phyloP scores from a whole-genome alignment of 108 stramenopile genomes.

The Skeletonema grethae region DNA sequence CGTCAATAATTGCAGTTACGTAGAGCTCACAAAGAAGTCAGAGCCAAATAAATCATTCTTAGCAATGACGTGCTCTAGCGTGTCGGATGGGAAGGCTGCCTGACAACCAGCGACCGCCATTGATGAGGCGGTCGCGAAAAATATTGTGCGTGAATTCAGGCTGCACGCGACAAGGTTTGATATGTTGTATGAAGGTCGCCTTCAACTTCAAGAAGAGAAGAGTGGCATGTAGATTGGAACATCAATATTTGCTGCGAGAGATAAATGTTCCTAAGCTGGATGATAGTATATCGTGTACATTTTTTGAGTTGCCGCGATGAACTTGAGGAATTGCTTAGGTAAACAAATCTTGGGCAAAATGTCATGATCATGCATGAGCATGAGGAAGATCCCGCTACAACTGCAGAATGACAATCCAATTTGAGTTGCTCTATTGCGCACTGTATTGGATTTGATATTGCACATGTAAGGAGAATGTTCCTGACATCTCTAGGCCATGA shows the following conservation, averaged over 20 bases:
- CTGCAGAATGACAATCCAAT: conserved; percentile 1
- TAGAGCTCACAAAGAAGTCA: conserved; percentile 11
- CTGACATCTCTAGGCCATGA: no score
- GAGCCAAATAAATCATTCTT: conserved; percentile 27
- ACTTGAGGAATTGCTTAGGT: background rate
- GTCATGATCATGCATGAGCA: no score
- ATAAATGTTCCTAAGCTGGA: background rate
- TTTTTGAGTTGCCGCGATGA: background rate
- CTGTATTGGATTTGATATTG: background rate
- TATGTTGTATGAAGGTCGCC: conserved; percentile 31
- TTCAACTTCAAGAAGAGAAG: background rate
- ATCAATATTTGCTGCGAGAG: background rate
- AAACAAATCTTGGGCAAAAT: background rate
- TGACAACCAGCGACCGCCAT: conserved; percentile 24
- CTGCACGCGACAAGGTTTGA: conserved; percentile 40
- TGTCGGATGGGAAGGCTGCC: background rate
- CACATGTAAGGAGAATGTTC: background rate
- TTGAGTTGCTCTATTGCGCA: background rate
- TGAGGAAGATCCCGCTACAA: background rate
- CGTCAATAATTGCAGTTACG: background rate
- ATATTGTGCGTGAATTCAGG: conserved; percentile 29
- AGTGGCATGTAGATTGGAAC: conserved; percentile 1
- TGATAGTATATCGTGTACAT: background rate
- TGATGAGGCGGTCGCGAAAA: conserved; percentile 29
- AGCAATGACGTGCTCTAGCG: conserved; percentile 5